Evolutionary conservation across 805 yeast species (phyloP).

Genomic region (Suhomyces xylopsoci): DNA sequence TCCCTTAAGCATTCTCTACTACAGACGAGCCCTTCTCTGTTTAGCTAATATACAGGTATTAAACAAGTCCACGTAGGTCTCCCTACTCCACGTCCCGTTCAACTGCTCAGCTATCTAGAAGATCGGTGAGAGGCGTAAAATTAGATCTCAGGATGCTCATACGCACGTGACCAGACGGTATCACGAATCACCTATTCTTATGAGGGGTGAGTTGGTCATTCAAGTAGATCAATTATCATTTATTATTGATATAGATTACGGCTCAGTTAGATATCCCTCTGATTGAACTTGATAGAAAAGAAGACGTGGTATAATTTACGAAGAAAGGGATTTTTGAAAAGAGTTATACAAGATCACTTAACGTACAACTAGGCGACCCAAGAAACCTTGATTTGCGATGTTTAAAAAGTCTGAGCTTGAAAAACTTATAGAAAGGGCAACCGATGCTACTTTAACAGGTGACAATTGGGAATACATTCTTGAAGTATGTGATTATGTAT

Average conservation of each 20-base stretch:
- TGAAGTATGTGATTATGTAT: slow-evolving; percentile 40
- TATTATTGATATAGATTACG: background rate
- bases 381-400: slow-evolving; percentile 2
- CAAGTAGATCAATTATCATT: background rate
- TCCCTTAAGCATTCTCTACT: background rate
- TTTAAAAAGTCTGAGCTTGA: slow-evolving; percentile 5
- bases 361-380: background rate
- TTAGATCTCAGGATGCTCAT: background rate
- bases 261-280: background rate
- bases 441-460: slow-evolving; percentile 38
- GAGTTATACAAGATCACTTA: background rate
- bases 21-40: background rate
- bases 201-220: background rate
- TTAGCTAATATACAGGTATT: background rate
- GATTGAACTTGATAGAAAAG: background rate
- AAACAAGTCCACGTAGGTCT: background rate
- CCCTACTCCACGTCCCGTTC: background rate
- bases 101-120: background rate
- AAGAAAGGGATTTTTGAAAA: background rate
- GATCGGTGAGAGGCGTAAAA: background rate
- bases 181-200: background rate
- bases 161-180: background rate
- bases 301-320: background rate
- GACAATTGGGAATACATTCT: slow-evolving; percentile 45
- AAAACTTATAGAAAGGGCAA: slow-evolving; percentile 28